Base-by-base conservation (phyloP, 371 early-diverging fungal genomes). In the Apophysomyces elegans region DNA sequence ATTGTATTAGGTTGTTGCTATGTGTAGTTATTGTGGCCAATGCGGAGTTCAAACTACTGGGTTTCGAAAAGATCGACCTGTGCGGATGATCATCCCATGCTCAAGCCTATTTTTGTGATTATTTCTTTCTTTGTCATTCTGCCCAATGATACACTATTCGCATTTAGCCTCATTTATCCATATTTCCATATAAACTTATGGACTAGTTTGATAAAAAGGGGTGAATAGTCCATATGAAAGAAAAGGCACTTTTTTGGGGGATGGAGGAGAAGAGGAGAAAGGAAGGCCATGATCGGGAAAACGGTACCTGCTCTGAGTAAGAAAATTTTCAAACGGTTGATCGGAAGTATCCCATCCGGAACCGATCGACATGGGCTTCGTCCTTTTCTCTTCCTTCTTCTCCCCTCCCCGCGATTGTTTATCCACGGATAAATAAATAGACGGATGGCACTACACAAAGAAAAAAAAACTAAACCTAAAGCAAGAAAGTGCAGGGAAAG, bases 51-150 rank as follows among this genome's bases (percentile, higher is more conserved):
- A 13, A 45, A 45, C 5, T n/a, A 12, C 16, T 45, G 46, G 46
- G 13, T 45, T 45, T 18, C n/a, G 16, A 45, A 43, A 45, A 45
- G 46, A 45, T 45, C 46, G 46, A 45, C 46, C 46, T 45, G 46
- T 45, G 13, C 46, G 8, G 46, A 45, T 45, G 46, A 45, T 45
- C 46, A 45, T 45, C 46, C 46, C 46, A 45, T 45, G 46, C n/a
- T 6, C 13, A 45, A 45, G 16, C 46, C 16, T 45, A 45, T 13
- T 45, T 45, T n/a, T 45, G 13, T 18, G 12, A 9, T 14, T 14
- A 9, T 14, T 14, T 1, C 43, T 14, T 43, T 14, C 9, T 43
- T 43, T 43, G 14, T 14, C 43, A 43, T 43, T 12, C 9, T 14
- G 14, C 14, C 43, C 14, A 14, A 2, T 43, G 14, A 12, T 12